A percentile compares a stretch with the other conserved stretches of the same genome.
phyloP scores from a whole-genome alignment of 2,329 filamentous ascomycete genomes.

The Cladophialophora bantiana region DNA sequence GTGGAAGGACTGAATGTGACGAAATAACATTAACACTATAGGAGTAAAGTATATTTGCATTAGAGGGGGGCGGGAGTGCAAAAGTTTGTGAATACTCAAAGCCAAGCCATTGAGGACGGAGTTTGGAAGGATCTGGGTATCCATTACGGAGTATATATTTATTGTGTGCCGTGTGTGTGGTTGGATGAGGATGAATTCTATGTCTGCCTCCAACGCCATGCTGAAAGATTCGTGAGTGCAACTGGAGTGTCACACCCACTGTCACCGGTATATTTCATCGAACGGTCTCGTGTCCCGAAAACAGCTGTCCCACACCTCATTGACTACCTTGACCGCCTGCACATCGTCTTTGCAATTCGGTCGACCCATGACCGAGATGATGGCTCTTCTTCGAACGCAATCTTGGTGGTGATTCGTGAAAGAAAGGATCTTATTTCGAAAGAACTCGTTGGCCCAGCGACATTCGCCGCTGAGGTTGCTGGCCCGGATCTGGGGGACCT shows the following conservation, averaged over 20 bases:
- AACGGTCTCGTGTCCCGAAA: slow-evolving; percentile 94
- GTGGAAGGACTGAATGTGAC: slow-evolving; percentile 62
- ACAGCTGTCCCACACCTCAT: slow-evolving; percentile 99
- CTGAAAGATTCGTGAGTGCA: slow-evolving; percentile 24
- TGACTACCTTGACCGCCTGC: slow-evolving; percentile 85
- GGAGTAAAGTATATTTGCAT: slow-evolving; percentile 16
- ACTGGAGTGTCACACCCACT: neutral
- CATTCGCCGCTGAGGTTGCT: slow-evolving; percentile 94
- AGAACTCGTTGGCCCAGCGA: slow-evolving; percentile 84
- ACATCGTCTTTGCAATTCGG: slow-evolving; percentile 83
- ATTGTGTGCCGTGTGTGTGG: neutral
- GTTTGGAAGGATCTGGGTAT: slow-evolving; percentile 19
- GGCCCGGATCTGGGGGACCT: slow-evolving; percentile 75
- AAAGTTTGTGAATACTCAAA: neutral
- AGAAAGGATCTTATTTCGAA: slow-evolving; percentile 83
- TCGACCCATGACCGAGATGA: slow-evolving; percentile 77
- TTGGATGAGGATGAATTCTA: neutral
- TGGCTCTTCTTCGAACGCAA: slow-evolving; percentile 83
- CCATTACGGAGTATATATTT: slow-evolving; percentile 17
- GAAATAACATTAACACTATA: slow-evolving; percentile 11
- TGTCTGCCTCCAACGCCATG: slow-evolving; percentile 35
- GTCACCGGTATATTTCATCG: slow-evolving; percentile 86
- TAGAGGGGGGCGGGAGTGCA: slow-evolving; percentile 7
- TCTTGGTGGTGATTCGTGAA: slow-evolving; percentile 92
- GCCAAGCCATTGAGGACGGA: slow-evolving; percentile 27